Evolutionary conservation across 2,329 filamentous ascomycete genomes (phyloP).

Genomic region (Mollisiaceae sp.): DNA sequence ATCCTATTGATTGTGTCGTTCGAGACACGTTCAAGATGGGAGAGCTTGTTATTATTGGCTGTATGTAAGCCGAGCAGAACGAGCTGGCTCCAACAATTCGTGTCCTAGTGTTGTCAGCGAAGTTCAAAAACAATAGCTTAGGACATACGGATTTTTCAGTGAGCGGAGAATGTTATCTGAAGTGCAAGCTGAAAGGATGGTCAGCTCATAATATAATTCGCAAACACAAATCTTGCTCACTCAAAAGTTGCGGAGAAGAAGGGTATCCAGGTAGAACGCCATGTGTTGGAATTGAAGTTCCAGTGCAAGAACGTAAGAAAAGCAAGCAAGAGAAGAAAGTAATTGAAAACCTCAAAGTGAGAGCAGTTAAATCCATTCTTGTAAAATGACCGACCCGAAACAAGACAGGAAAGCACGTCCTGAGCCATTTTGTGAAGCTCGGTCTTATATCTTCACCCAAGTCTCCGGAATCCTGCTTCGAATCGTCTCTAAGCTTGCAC

Average conservation of each 20-base stretch:
- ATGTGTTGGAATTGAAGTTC: neutral
- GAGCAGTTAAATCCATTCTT: neutral
- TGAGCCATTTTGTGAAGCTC: neutral
- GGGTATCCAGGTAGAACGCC: neutral
- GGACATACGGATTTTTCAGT: neutral
- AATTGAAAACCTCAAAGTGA: neutral
- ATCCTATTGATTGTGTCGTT: too few species aligned
- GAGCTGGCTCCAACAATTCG: neutral
- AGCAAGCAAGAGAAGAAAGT: neutral
- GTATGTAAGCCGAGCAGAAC: constrained; percentile 1
- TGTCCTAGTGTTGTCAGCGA: neutral
- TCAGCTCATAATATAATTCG: neutral
- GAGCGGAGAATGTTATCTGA: neutral
- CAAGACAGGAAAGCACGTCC: neutral
- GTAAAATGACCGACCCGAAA: neutral
- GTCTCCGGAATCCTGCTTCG: neutral
- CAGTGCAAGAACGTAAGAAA: neutral
- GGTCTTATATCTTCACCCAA: neutral
- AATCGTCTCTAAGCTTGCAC: neutral
- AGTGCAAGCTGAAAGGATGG: neutral
- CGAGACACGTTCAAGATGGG: neutral
- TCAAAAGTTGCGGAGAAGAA: neutral
- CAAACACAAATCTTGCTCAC: neutral
- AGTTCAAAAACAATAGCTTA: neutral
- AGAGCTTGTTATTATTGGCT: neutral